Evolutionary conservation across 805 yeast species (phyloP).

Genomic region (Metschnikowia cerradonensis): DNA sequence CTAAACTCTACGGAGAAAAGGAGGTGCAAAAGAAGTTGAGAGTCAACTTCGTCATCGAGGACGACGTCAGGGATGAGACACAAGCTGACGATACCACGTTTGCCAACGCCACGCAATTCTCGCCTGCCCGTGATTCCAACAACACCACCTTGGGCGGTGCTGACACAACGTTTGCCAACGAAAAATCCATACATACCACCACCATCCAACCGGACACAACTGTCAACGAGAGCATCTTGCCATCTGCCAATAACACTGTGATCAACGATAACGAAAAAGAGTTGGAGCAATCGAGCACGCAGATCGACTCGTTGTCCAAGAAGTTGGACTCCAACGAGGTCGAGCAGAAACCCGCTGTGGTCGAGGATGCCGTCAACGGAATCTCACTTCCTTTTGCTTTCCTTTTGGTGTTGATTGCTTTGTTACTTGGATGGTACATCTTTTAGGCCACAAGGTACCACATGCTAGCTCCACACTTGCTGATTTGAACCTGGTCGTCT

Average conservation of each 20-base stretch:
- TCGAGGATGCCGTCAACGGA: slow-evolving; percentile 39
- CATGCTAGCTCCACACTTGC: not conserved
- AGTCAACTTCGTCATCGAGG: slow-evolving; percentile 49
- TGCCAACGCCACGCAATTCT: slow-evolving; percentile 20
- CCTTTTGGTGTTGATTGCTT: slow-evolving; percentile 43
- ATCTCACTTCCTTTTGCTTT: slow-evolving; percentile 52
- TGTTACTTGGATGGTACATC: slow-evolving; percentile 72
- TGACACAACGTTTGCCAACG: slow-evolving; percentile 15
- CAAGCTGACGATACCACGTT: slow-evolving; percentile 16
- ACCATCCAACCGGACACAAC: slow-evolving; percentile 5
- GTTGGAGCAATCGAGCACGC: slow-evolving; percentile 37
- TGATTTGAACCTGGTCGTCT: not conserved
- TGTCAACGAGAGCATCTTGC: slow-evolving; percentile 7
- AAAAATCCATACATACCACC: slow-evolving; percentile 7
- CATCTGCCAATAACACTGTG: slow-evolving; percentile 8
- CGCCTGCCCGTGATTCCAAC: slow-evolving; percentile 14
- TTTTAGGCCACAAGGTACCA: slow-evolving; percentile 32
- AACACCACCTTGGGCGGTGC: slow-evolving; percentile 13
- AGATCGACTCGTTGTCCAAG: slow-evolving; percentile 41
- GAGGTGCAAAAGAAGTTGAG: slow-evolving; percentile 62
- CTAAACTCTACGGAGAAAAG: slow-evolving; percentile 50
- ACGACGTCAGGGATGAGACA: slow-evolving; percentile 19
- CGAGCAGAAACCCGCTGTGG: slow-evolving; percentile 16
- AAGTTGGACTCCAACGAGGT: slow-evolving; percentile 40
- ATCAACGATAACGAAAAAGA: slow-evolving; percentile 22